Evolutionary conservation across 2,329 filamentous ascomycete species (phyloP), one percentile per base, ranked within the genome.

Genomic region (Penicillium sclerotiorum): DNA sequence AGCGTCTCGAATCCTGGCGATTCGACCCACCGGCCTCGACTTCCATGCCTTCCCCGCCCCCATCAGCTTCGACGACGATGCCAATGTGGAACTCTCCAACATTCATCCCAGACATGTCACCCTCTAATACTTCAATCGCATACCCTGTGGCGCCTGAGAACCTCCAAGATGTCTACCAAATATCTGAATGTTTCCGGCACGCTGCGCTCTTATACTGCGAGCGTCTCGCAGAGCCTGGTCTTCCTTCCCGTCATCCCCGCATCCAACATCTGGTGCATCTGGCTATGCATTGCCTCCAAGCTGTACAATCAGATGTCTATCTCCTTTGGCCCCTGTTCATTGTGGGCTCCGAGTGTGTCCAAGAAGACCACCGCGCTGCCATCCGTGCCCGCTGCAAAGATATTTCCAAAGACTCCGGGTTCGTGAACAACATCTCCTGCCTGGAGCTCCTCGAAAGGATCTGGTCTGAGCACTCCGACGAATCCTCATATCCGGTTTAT

Each of bases 281-380:
- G 57, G 88, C 92, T 1, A 81, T 96, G 33, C 88, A 86, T 71
- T 93, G 95, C 72, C 89, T 94, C 49, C 87, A 86, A 6, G 86
- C 86, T 45, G 84, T 96, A 30, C 85, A 89, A 54, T 80, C 86
- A 3, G 87, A 95, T 71, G 95, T 96, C 66, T 96, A 95, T 68
- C 75, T 96, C 8, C 82, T 96, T 8, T 96, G 92, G 93, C 92
- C 93, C 2, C 80, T 96, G 3, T 96, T 96, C 68, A 87, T 96
- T 45, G 86, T 88, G 1, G 92, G 92, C 17, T 91, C 89, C 18
- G 93, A 96, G 74, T 95, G 90, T 62, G 87, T 94, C 55, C 87
- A 90, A 58, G 84, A 89, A 62, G 77, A 85, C 43, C 89, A 96
- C 64, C 88, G 92, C 56, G 82, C 83, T 49, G 83, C 92, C 50